These are phyloP conservation scores for Auriscalpium microsporum DNA, from an alignment of 768 basidiomycete genomes.

Conservation along the genomic window DNA sequence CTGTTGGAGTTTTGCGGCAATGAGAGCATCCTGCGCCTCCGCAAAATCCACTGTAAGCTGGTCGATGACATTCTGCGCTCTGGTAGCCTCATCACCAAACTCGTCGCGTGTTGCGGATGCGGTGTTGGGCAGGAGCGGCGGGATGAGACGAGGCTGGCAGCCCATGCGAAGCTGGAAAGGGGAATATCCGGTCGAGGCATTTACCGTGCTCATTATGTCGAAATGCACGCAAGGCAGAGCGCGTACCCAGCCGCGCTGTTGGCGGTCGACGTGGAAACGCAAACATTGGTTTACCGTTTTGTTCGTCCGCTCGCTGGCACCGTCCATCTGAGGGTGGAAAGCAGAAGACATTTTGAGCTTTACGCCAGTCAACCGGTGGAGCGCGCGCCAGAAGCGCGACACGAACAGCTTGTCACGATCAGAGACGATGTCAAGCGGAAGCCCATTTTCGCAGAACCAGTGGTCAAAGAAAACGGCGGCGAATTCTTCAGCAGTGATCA, in stretches of 20 bases:
- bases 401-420: conserved; percentile 11
- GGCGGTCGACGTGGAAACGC: conserved; percentile 16
- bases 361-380: conserved; percentile 20
- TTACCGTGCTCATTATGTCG: conserved; percentile 19
- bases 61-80: background rate
- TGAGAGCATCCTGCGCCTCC: conserved; percentile 27
- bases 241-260: conserved; percentile 14
- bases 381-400: conserved; percentile 25
- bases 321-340: conserved; percentile 32
- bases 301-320: conserved; percentile 23
- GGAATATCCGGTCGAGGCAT: conserved; percentile 17
- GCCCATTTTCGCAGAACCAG: conserved; percentile 24
- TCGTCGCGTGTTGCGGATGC: no score
- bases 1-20: conserved; percentile 22
- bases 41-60: conserved; percentile 11
- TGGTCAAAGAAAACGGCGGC: conserved; percentile 19
- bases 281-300: conserved; percentile 20
- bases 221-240: conserved; percentile 18
- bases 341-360: conserved; percentile 25
- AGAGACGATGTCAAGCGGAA: conserved; percentile 9
- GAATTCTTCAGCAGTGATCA: conserved; percentile 10
- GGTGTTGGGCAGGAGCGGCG: conserved; percentile 6
- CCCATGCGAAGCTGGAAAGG: conserved; percentile 17
- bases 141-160: conserved; percentile 13
- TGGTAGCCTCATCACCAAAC: no score